phyloP scores from a whole-genome alignment of 2,329 filamentous ascomycete species.

The Ophiostoma tasmaniense region DNA sequence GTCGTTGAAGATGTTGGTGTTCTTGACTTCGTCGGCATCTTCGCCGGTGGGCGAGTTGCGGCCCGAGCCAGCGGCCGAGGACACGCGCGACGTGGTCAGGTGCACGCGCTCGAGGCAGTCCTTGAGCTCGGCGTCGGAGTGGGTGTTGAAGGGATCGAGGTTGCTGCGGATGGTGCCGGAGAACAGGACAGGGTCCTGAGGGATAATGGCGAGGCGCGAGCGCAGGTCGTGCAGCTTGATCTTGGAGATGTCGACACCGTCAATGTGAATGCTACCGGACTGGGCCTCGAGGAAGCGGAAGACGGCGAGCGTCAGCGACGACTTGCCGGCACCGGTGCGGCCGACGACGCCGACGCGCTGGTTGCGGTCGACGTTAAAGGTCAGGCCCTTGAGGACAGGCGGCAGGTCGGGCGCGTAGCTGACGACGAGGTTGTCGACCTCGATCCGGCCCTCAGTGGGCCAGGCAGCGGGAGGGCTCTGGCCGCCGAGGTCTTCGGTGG shows the following conservation, averaged over 20 bases:
- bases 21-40: constrained; percentile 30
- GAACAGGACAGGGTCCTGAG: constrained; percentile 72
- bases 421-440: constrained; percentile 65
- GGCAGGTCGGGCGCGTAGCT: constrained; percentile 63
- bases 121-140: constrained; percentile 58
- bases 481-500: constrained; percentile 58
- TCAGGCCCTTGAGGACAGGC: constrained; percentile 60
- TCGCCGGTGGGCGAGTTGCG: constrained; percentile 28
- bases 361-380: constrained; percentile 56
- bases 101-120: constrained; percentile 65
- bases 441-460: constrained; percentile 65
- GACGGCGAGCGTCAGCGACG: constrained; percentile 63
- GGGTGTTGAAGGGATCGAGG: constrained; percentile 66
- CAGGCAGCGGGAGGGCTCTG: constrained; percentile 58
- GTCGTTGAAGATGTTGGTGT: constrained; percentile 57
- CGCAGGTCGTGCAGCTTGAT: constrained; percentile 62
- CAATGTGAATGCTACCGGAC: constrained; percentile 59
- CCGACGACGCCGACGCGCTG: constrained; percentile 70
- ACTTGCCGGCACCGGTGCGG: constrained; percentile 71
- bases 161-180: constrained; percentile 70
- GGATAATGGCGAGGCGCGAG: constrained; percentile 70
- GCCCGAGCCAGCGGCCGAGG: constrained; percentile 29
- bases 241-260: constrained; percentile 65
- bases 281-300: constrained; percentile 69
- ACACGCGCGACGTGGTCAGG: constrained; percentile 36